These are phyloP conservation scores for Macroventuria anomochaeta DNA, from an alignment of 2,329 filamentous ascomycete genomes.

Conservation along the genomic window DNA sequence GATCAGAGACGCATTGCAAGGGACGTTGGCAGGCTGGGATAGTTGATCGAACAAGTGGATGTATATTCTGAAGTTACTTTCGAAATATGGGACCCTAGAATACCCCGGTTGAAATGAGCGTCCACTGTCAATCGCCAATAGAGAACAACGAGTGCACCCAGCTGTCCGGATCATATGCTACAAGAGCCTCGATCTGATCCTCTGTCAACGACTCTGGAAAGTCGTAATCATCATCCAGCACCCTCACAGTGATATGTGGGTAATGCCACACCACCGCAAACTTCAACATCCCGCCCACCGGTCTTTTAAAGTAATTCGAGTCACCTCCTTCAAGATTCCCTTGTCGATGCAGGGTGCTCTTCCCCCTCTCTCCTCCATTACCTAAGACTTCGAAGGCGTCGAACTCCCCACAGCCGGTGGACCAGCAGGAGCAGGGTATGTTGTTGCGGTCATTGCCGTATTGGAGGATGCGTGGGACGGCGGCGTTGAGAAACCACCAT, in stretches of 20 bases:
- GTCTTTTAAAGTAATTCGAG: constrained; percentile 75
- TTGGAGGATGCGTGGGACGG: constrained; percentile 73
- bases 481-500: constrained; percentile 76
- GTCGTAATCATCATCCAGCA: constrained; percentile 49
- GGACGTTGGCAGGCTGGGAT: too few species aligned
- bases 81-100: too few species aligned
- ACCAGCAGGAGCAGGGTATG: constrained; percentile 73
- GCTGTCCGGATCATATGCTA: constrained; percentile 44
- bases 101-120: background rate
- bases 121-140: constrained; percentile 34
- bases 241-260: constrained; percentile 41
- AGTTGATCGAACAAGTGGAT: too few species aligned
- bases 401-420: constrained; percentile 72
- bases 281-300: constrained; percentile 65
- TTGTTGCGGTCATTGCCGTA: constrained; percentile 61
- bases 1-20: too few species aligned
- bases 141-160: constrained; percentile 50
- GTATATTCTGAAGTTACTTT: too few species aligned
- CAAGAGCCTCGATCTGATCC: constrained; percentile 44
- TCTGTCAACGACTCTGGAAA: constrained; percentile 47
- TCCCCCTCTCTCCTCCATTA: constrained; percentile 69
- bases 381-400: constrained; percentile 77
- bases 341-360: constrained; percentile 70
- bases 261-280: constrained; percentile 57
- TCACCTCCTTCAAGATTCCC: constrained; percentile 67